Conservation (phyloP, 768 basidiomycete genomes). For the Multifurca ochricompacta region DNA sequence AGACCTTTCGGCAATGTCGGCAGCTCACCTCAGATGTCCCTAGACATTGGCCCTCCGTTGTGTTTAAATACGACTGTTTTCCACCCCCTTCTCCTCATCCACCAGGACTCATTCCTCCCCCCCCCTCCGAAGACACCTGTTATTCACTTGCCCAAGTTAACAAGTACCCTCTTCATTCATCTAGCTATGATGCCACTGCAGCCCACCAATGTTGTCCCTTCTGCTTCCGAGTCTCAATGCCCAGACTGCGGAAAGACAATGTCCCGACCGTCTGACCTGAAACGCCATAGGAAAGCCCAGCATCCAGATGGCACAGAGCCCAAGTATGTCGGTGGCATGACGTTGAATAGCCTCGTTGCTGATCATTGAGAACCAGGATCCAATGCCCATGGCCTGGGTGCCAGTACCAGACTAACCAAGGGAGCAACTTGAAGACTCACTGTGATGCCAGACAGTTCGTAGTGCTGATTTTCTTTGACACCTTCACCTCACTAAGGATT, state of each 20-base stretch:
- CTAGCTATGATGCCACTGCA: not conserved
- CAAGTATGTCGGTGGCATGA: slow-evolving; percentile 7
- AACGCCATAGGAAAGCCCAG: slow-evolving; percentile 6
- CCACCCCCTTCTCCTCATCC: not conserved
- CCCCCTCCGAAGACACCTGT: not conserved
- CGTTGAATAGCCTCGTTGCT: not conserved
- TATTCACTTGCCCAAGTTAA: not conserved
- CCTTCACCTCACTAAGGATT: not conserved
- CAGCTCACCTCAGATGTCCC: no score
- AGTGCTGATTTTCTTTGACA: not conserved
- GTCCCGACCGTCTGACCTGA: slow-evolving; percentile 3
- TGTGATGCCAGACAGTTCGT: slow-evolving; percentile 4
- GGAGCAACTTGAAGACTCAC: slow-evolving; percentile 1
- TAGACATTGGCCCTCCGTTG: not conserved
- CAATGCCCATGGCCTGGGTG: slow-evolving; percentile 1
- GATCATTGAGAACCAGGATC: not conserved
- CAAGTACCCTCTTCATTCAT: not conserved
- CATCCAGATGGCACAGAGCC: slow-evolving; percentile 3
- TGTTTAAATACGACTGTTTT: slow-evolving; percentile 8
- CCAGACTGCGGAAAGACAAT: slow-evolving; percentile 2
- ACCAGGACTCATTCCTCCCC: not conserved
- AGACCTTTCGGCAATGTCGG: not conserved
- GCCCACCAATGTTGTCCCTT: not conserved
- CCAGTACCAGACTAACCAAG: not conserved
- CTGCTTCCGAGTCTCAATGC: not conserved